Base-by-base conservation (phyloP, 2,329 filamentous ascomycete species). In the Trichoderma atroviride region DNA sequence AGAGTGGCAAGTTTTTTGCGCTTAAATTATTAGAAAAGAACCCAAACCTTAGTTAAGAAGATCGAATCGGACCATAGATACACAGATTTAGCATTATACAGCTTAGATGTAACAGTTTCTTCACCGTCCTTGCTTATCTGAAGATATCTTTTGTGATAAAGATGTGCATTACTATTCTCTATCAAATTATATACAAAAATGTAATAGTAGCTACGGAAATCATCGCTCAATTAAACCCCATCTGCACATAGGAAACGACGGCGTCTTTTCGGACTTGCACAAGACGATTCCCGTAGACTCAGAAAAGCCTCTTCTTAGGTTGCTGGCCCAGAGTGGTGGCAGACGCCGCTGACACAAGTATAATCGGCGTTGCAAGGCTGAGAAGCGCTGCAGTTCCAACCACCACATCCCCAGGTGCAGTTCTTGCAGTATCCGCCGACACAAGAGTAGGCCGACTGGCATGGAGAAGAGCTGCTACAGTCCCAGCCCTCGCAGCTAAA, bases 341-440 rank as follows among this genome's bases (percentile, higher is more conserved):
- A 64, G 16, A 64, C 31, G 10, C 61, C 61, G 10, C 27, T 7
- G 11, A 64, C 61, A 10, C 61, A 64, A 1, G 61, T 40, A 3
- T 64, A 64, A 35, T 64, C 61, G 10, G 61, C 61, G 19, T 64
- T 64, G 27, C 61, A 64, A 35, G 61, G 61, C 61, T 64, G 61
- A 40, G 33, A 53, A 1, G 61, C n/a, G 22, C 43, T 64, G 61
- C 61, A 64, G 5, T 55, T 19, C 61, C 61, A 64, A 35, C 61
- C 61, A 22, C 61, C 61, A 16, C 61, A 64, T 29, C 61, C 61
- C 61, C 61, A 64, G 50, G 22, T 64, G 50, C 61, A 64, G 11
- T 64, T n/a, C 1, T 29, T 64, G 61, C 61, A 64, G 50, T 55
- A 64, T 64, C 61, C 61, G 24, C 61, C 61, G 19, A 64, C 61